A percentile compares a stretch with the other conserved stretches of the same genome.
phyloP scores from a whole-genome alignment of 495 filamentous ascomycete species.

The Xylaria bambusicola region DNA sequence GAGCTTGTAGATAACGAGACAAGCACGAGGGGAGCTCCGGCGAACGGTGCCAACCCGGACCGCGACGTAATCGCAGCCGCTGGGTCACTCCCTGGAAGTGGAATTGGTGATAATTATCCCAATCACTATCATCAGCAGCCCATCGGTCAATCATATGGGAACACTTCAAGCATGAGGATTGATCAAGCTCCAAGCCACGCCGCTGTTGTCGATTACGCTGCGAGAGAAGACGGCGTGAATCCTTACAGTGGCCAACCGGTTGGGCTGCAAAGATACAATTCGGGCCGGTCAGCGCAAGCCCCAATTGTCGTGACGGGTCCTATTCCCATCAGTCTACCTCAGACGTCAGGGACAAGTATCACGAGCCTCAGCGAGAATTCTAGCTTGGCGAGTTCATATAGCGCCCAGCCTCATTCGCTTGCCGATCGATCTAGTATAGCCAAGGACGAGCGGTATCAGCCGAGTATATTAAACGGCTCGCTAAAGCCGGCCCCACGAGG shows the following conservation, averaged over 20 bases:
- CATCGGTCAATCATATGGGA: conserved; percentile 35
- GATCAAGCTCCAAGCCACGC: conserved; percentile 40
- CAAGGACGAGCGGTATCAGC: conserved; percentile 26
- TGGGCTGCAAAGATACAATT: conserved; percentile 17
- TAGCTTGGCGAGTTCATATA: conserved; percentile 28
- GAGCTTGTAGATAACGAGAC: conserved; percentile 48
- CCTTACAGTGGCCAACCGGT: conserved; percentile 45
- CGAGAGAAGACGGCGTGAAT: conserved; percentile 48
- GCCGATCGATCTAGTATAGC: conserved; percentile 13
- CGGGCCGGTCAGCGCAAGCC: conserved; percentile 5
- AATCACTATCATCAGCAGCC: conserved; percentile 21
- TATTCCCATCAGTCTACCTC: conserved; percentile 8
- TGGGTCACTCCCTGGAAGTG: conserved; percentile 53
- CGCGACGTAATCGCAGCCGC: conserved; percentile 57
- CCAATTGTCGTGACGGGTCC: conserved; percentile 24
- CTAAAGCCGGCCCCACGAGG: conserved; percentile 12
- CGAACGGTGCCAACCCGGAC: conserved; percentile 40
- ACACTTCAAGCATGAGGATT: conserved; percentile 34
- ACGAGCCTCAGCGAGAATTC: conserved; percentile 31
- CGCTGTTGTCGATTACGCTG: conserved; percentile 38
- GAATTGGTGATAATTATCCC: conserved; percentile 33
- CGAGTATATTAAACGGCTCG: conserved; percentile 18
- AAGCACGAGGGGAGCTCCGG: conserved; percentile 16
- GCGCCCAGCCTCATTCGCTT: not conserved
- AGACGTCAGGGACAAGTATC: conserved; percentile 19